Base-by-base conservation (phyloP, 225 moss, liverwort and hornwort species). In the Anthoceros angustus region DNA sequence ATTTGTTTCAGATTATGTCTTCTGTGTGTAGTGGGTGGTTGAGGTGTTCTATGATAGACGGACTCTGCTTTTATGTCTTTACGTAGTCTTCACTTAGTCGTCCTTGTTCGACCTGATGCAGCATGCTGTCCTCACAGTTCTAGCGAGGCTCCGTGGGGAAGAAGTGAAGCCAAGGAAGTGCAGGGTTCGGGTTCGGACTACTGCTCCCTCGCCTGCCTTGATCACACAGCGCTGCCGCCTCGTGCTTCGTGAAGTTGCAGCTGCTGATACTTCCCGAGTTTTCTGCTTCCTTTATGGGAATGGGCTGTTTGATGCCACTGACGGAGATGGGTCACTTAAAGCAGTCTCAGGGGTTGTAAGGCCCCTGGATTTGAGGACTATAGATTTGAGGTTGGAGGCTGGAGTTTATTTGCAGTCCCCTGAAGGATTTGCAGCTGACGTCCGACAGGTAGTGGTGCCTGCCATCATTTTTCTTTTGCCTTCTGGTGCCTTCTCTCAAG, bases 311-410 rank as follows among this genome's bases (percentile, higher is more conserved):
- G 75, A 81, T 32, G 73, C 75, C 42, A 78, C 75, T 72, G 78
- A 78, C 39, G 81, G 78, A 38, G 73, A 81, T 66, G 86, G 79
- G 67, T 78, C 92, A 9, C 23, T 55, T 4, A 55, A 20, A n/a
- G 23, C 55, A 55, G 23, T 23, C 5, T 55, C 55, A 5, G n/a
- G 55, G 77, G 85, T 99, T 65, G 76, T 92, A 72, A 87, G 98
- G 38, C 98, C 98, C 68, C 87, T 99, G 75, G 98, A 99, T 82
- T 92, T 99, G 80, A 89, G 98, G 63, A 91, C 89, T 40, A 92
- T 99, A 67, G 92, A 99, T 84, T 83, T 92, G 70, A 80, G 98
- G 26, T 86, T 99, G 71, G 89, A 87, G 71, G 98, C 92, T 77
- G 98, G 98, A 63, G 89, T 92, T 67, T 99, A 92, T 75, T 89